Evolutionary conservation across 495 filamentous ascomycete species (phyloP).

Genomic region (Aspergillus sclerotiicarbonarius): DNA sequence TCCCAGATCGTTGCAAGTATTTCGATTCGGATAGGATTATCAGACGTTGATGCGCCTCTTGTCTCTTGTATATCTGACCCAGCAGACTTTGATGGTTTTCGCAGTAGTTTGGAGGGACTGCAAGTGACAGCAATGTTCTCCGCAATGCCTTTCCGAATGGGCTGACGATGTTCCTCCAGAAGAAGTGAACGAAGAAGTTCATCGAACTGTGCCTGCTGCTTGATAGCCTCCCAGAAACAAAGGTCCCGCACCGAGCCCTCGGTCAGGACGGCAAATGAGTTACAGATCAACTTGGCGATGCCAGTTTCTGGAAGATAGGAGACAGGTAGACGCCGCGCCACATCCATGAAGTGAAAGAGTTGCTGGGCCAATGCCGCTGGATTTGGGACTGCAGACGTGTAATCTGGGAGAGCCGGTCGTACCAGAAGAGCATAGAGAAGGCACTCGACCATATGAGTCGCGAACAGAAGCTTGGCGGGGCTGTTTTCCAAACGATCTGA

Average conservation of each 20-base stretch:
- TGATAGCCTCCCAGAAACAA: slow-evolving; percentile 59
- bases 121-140: slow-evolving; percentile 38
- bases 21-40: slow-evolving; percentile 33
- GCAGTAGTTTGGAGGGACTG: slow-evolving; percentile 26
- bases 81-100: slow-evolving; percentile 22
- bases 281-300: slow-evolving; percentile 43
- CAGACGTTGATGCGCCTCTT: slow-evolving; percentile 11
- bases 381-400: slow-evolving; percentile 19
- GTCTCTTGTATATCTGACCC: slow-evolving; percentile 9
- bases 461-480: slow-evolving; percentile 28
- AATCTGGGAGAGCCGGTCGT: slow-evolving; percentile 13
- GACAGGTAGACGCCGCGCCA: slow-evolving; percentile 18
- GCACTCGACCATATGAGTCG: slow-evolving; percentile 37
- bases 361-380: slow-evolving; percentile 26
- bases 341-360: slow-evolving; percentile 32
- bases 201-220: slow-evolving; percentile 40
- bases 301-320: slow-evolving; percentile 10
- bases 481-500: slow-evolving; percentile 18
- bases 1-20: slow-evolving; percentile 52
- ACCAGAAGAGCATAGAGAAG: slow-evolving; percentile 32
- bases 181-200: slow-evolving; percentile 37
- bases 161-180: slow-evolving; percentile 31
- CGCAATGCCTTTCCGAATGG: slow-evolving; percentile 35
- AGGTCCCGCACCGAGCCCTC: slow-evolving; percentile 61
- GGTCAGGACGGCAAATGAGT: slow-evolving; percentile 61